Evolutionary conservation across 768 basidiomycete species (phyloP).

Genomic region (Coprinellus micaceus): DNA sequence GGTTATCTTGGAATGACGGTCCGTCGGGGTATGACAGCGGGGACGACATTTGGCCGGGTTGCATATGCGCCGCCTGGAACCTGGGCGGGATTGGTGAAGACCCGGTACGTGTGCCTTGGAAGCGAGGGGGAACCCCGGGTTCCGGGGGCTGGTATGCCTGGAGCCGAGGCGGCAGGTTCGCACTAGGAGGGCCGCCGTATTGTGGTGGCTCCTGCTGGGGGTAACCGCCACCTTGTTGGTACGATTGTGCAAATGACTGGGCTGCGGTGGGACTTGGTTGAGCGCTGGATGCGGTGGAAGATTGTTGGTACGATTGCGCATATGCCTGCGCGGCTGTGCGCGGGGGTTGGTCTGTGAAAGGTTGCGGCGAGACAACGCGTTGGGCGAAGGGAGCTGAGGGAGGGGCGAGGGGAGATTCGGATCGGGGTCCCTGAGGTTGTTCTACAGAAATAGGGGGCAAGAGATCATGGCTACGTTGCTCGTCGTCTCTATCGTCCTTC

Average conservation of each 20-base stretch:
- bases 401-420: neutral
- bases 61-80: constrained; percentile 16
- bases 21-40: too few species aligned
- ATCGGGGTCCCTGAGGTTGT: neutral
- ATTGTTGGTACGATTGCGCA: constrained; percentile 15
- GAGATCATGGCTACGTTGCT: constrained; percentile 16
- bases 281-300: neutral
- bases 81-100: constrained; percentile 20
- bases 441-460: neutral
- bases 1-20: too few species aligned
- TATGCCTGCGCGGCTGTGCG: constrained; percentile 17
- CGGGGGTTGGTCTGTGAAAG: neutral
- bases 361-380: constrained; percentile 4
- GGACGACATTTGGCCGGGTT: too few species aligned
- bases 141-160: constrained; percentile 20
- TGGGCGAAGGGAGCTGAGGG: neutral
- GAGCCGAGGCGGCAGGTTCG: constrained; percentile 22
- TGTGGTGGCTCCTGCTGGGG: too few species aligned
- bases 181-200: constrained; percentile 6
- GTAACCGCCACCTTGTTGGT: constrained; percentile 7
- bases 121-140: constrained; percentile 10
- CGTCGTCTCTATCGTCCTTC: constrained; percentile 3
- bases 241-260: constrained; percentile 19
- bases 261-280: constrained; percentile 13
- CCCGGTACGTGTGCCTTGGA: neutral